Evolutionary conservation across 2,329 filamentous ascomycete genomes (phyloP), one percentile per base, ranked within the genome.

Genomic region (Penicillium sumatraense): DNA sequence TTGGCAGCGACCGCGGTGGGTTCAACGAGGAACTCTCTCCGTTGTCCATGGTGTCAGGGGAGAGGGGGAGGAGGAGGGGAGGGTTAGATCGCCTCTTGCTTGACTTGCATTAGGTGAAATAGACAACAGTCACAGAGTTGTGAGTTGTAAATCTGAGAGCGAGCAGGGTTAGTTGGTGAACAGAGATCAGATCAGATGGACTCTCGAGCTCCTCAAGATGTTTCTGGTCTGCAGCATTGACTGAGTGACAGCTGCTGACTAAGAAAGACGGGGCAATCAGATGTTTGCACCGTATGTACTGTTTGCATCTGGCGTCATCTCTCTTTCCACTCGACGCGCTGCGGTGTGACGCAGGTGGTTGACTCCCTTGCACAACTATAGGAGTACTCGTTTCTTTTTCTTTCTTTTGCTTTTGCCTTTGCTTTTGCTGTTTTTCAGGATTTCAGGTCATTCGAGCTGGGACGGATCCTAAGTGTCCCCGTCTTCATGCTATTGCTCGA

Each of bases 21-120:
- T 67, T 67, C 50, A 69, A 61, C 31, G 74, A 73, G 20, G 72
- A 66, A 29, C 70, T 68, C 53, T 77, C 73, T 54, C 70, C 68
- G 56, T 72, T 76, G 53, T 72, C 70, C 49, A 69, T 63, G 69
- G 71, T 75, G 44, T 55, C 50, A 49, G 47, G 31, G 48, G 47
- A 16, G n/a, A 6, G 40, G 20, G 38, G 31, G 48, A 45, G 14
- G n/a, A 6, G 40, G 20, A 21, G 20, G 18, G 36, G 16, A 40
- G 20, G 38, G 38, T 46, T 27, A 46, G 11, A n/a, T 46, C 27
- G 14, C 29, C 26, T 21, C 26, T 29, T n/a, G 42, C 9, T 46
- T 31, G 27, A 46, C 18, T 29, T 13, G 42, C 42, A 46, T 46
- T 16, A 46, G 42, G 24, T 21, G 14, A 46, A 5, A 3, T n/a